Evolutionary conservation across 768 basidiomycete genomes (phyloP).

Genomic region (Collybiopsis luxurians): DNA sequence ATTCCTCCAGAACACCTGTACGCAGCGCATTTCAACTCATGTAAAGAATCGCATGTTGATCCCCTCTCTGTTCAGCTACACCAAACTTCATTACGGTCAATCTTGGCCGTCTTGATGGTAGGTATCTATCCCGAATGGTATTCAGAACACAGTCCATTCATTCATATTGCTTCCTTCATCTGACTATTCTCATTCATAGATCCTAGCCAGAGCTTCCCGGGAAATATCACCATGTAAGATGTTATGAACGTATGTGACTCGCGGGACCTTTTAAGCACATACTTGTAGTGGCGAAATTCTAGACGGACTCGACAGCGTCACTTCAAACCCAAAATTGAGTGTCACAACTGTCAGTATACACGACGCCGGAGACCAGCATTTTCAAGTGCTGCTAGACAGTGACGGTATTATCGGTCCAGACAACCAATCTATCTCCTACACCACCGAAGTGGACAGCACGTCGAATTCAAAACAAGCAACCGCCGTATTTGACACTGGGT

Average conservation of each 20-base stretch:
- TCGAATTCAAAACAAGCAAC: constrained; percentile 47
- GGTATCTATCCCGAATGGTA: too few species aligned
- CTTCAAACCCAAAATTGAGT: constrained; percentile 46
- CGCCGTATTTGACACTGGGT: constrained; percentile 68
- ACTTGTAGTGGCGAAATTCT: constrained; percentile 46
- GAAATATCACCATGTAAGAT: constrained; percentile 51
- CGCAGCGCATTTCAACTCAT: too few species aligned
- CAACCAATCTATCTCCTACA: constrained; percentile 44
- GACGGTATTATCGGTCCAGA: constrained; percentile 64
- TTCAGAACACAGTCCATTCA: too few species aligned
- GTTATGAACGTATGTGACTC: too few species aligned
- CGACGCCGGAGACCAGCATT: constrained; percentile 51
- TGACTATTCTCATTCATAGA: constrained; percentile 26
- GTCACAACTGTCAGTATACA: constrained; percentile 37
- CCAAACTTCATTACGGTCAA: constrained; percentile 64
- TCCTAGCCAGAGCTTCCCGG: constrained; percentile 47
- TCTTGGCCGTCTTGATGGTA: constrained; percentile 53
- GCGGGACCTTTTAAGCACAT: too few species aligned
- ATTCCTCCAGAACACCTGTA: constrained; percentile 50
- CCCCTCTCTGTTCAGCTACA: constrained; percentile 23
- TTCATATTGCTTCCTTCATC: not conserved
- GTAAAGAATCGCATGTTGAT: too few species aligned
- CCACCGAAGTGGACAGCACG: constrained; percentile 42
- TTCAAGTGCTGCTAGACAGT: constrained; percentile 60
- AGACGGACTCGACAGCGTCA: constrained; percentile 44